Base-by-base conservation (phyloP, 2,329 filamentous ascomycete species). In the Alternaria solani region DNA sequence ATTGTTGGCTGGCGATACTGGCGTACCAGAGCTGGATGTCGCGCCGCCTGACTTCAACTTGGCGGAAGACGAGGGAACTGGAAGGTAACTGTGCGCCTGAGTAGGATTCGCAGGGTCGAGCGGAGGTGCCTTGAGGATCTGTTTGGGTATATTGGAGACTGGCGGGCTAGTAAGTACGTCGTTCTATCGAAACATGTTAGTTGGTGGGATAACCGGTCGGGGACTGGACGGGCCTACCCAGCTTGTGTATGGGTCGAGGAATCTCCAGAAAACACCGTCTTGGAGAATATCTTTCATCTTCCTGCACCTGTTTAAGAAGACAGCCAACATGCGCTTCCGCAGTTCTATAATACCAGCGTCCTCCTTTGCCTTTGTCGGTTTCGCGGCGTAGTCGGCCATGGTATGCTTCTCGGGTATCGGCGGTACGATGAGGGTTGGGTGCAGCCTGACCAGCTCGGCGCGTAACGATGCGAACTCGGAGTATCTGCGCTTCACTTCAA, bases 361-460 rank as follows among this genome's bases (percentile, higher is more conserved):
- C 79, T 99, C 94, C 78, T 97, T 99, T 18, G 96, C 96, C 73
- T 94, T 97, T 38, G 95, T 99, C 2, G 96, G 95, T 72, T 97
- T 98, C 28, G 96, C 94, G 16, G 95, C 95, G 76, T 99, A 99
- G 78, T 99, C 95, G 62, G 94, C 94, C 91, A 99, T 96, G 46
- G 93, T 95, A 79, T 99, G 95, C 80, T 99, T 99, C 81, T 99
- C 96, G 23, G 95, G 95, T 72, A 99, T 99, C 3, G 95, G 95
- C 7, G 95, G 96, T 53, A 99, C 91, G 71, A 99, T 91, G 42
- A 99, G 86, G 0, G 95, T 99, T 7, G 96, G 95, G 76, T 99
- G 96, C 63, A 99, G 86, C 70, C 91, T 91, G 47, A 94, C 93
- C 28, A 99, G 86, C 3, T 94, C 94, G 71, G 93, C 90, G 72